Evolutionary conservation across 2,329 filamentous ascomycete genomes (phyloP).

Genomic region (Bipolaris cookei): DNA sequence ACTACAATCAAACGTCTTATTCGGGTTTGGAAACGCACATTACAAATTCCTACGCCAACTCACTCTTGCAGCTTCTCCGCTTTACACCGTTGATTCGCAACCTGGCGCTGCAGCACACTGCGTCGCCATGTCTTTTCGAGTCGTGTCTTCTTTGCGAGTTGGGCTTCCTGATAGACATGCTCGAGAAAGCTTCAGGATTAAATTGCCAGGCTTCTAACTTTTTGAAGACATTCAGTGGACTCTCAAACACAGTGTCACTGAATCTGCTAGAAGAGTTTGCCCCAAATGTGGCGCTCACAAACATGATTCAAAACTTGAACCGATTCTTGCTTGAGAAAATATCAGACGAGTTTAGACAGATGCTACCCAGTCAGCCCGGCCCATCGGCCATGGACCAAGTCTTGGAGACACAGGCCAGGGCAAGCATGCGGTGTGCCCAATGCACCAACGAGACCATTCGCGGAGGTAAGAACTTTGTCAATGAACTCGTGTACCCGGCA

Average conservation of each 20-base stretch:
- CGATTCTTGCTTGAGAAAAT: slow-evolving; percentile 86
- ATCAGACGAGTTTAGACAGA: slow-evolving; percentile 74
- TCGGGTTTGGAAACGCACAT: slow-evolving; percentile 97
- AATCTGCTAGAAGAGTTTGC: slow-evolving; percentile 85
- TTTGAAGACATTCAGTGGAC: slow-evolving; percentile 83
- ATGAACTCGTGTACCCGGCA: slow-evolving; percentile 82
- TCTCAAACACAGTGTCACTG: slow-evolving; percentile 76
- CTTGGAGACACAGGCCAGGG: slow-evolving; percentile 73
- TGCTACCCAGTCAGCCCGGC: slow-evolving; percentile 64
- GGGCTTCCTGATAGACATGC: slow-evolving; percentile 96
- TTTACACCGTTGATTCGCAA: slow-evolving; percentile 91
- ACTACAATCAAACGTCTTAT: slow-evolving; percentile 91
- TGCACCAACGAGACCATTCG: slow-evolving; percentile 87
- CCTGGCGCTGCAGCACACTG: slow-evolving; percentile 84
- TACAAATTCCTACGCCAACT: slow-evolving; percentile 93
- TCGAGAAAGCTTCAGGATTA: slow-evolving; percentile 90
- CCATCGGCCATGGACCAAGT: slow-evolving; percentile 71
- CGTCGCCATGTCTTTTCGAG: slow-evolving; percentile 81
- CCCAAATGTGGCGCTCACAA: slow-evolving; percentile 73
- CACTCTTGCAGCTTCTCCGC: slow-evolving; percentile 86
- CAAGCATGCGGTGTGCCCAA: slow-evolving; percentile 80
- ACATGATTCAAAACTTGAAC: slow-evolving; percentile 84
- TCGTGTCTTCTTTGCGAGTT: slow-evolving; percentile 90
- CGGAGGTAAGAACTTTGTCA: slow-evolving; percentile 78
- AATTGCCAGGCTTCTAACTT: slow-evolving; percentile 97